Conservation (phyloP, 805 yeast genomes). For the Saccharomyces jurei region DNA sequence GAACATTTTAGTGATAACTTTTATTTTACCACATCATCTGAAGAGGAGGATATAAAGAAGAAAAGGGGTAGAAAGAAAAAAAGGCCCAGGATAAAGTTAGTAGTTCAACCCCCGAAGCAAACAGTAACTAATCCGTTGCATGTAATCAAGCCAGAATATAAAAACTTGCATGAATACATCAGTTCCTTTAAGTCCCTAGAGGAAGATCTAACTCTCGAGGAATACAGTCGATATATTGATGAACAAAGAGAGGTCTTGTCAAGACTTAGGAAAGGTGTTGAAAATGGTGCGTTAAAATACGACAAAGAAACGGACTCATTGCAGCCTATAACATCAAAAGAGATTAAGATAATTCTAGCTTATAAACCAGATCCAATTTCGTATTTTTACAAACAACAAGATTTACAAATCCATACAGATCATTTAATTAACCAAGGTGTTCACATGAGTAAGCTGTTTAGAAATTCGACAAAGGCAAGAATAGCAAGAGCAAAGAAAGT, state of each 20-base stretch:
- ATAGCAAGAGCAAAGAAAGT: constrained; percentile 62
- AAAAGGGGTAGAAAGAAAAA: constrained; percentile 10
- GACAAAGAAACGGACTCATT: constrained; percentile 34
- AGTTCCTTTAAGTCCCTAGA: constrained; percentile 51
- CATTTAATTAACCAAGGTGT: constrained; percentile 70
- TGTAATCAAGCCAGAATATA: constrained; percentile 39
- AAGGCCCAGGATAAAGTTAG: constrained; percentile 28
- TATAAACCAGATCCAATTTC: constrained; percentile 43
- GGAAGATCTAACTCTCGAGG: constrained; percentile 54
- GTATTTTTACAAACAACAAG: constrained; percentile 29
- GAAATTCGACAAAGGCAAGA: constrained; percentile 55
- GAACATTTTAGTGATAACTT: constrained; percentile 13
- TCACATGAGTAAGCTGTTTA: constrained; percentile 59
- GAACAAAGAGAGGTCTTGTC: constrained; percentile 42
- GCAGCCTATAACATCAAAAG: constrained; percentile 39
- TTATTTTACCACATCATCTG: constrained; percentile 28
- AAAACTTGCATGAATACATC: constrained; percentile 38
- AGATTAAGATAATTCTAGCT: constrained; percentile 30
- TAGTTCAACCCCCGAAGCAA: constrained; percentile 36
- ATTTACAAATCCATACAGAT: constrained; percentile 53
- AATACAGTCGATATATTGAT: constrained; percentile 48
- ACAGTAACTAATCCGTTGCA: constrained; percentile 56
- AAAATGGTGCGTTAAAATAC: constrained; percentile 37
- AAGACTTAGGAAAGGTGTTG: constrained; percentile 41
- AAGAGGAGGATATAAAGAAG: constrained; percentile 18